phyloP scores from a whole-genome alignment of 257 asterid genomes.

The Capsicum rhomboideum region DNA sequence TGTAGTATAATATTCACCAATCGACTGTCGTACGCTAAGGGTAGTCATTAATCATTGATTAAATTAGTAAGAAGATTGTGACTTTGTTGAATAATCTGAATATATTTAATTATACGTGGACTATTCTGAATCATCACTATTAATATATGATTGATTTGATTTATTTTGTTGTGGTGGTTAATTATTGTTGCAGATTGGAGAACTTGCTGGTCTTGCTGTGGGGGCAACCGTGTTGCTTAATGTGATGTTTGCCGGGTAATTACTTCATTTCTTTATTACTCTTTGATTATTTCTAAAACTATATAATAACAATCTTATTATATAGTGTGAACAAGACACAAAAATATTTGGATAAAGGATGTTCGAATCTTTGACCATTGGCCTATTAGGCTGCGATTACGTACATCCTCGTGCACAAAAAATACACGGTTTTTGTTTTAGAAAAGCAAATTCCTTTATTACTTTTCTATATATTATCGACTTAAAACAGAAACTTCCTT shows the following conservation, averaged over 20 bases:
- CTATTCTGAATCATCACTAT: neutral
- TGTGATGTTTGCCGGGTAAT: conserved; percentile 49
- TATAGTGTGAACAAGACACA: neutral
- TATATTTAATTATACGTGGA: neutral
- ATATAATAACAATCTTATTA: neutral
- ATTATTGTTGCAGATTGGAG: conserved; percentile 31
- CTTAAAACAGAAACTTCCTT: neutral
- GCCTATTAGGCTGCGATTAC: neutral
- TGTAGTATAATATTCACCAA: neutral
- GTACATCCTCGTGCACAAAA: neutral
- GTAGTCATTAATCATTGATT: neutral
- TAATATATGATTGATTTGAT: neutral
- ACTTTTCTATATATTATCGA: neutral
- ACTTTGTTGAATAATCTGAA: neutral
- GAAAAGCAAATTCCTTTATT: neutral
- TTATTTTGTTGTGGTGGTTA: neutral
- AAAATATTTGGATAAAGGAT: neutral
- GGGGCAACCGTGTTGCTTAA: conserved; percentile 69
- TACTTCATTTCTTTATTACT: neutral
- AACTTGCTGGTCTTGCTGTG: conserved; percentile 72
- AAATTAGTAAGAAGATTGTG: neutral
- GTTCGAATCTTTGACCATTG: neutral
- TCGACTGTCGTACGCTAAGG: neutral
- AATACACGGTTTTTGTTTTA: neutral
- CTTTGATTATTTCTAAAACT: neutral